Conservation (phyloP, 176 grass and related monocot genomes). For the Hyparrhenia diplandra region DNA sequence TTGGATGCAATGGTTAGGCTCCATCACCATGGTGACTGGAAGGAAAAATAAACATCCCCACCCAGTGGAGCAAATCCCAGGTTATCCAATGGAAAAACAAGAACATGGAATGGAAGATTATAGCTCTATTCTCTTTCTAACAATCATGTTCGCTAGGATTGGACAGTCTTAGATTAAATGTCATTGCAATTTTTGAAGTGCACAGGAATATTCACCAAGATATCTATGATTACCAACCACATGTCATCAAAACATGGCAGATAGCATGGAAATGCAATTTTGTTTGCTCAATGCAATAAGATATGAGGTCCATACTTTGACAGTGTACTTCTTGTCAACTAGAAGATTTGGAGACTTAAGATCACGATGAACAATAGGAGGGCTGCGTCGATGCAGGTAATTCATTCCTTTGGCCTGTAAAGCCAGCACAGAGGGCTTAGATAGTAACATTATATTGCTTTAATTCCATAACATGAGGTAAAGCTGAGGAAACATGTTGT, state of each 20-base stretch:
- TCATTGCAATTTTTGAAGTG: neutral
- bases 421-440: conserved; percentile 31
- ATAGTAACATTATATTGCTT: neutral
- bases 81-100: neutral
- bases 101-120: neutral
- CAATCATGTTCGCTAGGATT: neutral
- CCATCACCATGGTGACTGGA: neutral
- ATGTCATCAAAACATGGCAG: neutral
- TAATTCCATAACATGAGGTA: neutral
- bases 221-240: neutral
- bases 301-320: conserved; percentile 57
- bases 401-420: conserved; percentile 98
- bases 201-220: neutral
- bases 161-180: neutral
- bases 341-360: conserved; percentile 99
- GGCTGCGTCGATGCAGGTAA: conserved; percentile 89
- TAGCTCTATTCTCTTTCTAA: neutral
- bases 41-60: neutral
- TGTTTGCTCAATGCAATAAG: neutral
- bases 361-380: conserved; percentile 97
- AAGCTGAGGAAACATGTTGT: neutral
- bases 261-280: neutral
- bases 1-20: neutral
- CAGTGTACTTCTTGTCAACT: conserved; percentile 96
- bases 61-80: neutral